phyloP scores from a whole-genome alignment of 345 rosid genomes.

The Hibiscus mutabilis region DNA sequence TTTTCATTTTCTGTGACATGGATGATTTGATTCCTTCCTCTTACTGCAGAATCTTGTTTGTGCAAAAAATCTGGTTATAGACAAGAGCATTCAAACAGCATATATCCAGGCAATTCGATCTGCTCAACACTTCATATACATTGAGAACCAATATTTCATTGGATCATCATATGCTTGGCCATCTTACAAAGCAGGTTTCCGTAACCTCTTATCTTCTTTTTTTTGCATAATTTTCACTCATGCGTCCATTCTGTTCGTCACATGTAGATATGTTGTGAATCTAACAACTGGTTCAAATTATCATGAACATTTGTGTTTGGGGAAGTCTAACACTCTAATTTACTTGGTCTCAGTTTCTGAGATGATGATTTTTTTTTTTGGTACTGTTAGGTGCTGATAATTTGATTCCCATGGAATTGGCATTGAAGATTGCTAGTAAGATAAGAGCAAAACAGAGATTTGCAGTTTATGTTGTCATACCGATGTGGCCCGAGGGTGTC shows the following conservation, averaged over 20 bases:
- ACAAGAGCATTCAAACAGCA: not conserved
- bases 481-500: not conserved
- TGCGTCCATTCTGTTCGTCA: no score
- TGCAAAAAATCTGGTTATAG: not conserved
- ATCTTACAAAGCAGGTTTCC: not conserved
- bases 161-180: not conserved
- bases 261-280: not conserved
- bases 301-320: not conserved
- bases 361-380: not conserved
- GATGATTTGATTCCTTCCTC: no score
- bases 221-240: not conserved
- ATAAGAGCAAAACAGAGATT: not conserved
- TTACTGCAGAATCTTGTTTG: not conserved
- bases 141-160: not conserved
- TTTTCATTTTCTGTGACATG: no score
- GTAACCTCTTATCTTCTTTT: not conserved
- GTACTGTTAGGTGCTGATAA: not conserved
- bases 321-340: not conserved
- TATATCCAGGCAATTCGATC: not conserved
- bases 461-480: not conserved
- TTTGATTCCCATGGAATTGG: not conserved
- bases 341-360: not conserved
- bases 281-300: not conserved
- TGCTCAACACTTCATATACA: not conserved
- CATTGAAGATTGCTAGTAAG: not conserved